Evolutionary conservation across 768 basidiomycete genomes (phyloP).

Genomic region (Pleurotus tuber-regium): DNA sequence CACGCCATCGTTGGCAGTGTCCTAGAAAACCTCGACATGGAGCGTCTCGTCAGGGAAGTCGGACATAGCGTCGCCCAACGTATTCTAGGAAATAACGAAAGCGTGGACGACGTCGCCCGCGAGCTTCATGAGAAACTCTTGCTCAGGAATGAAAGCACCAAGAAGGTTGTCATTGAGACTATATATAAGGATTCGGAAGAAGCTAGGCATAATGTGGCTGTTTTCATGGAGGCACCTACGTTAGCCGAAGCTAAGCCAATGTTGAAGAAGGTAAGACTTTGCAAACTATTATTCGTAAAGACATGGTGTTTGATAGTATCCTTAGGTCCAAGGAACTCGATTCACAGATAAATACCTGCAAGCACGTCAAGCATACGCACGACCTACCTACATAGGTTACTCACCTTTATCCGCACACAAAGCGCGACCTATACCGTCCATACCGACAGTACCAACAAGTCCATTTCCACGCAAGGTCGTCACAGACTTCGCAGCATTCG

Average conservation of each 20-base stretch:
- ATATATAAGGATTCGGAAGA: slow-evolving; percentile 93
- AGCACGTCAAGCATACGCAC: slow-evolving; percentile 57
- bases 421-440: slow-evolving; percentile 9
- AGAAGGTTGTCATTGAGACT: slow-evolving; percentile 93
- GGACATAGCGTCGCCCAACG: slow-evolving; percentile 91
- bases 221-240: slow-evolving; percentile 73
- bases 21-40: slow-evolving; percentile 98
- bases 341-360: slow-evolving; percentile 96
- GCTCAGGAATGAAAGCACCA: slow-evolving; percentile 93
- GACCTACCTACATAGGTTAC: slow-evolving; percentile 51
- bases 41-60: slow-evolving; percentile 91
- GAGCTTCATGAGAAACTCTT: slow-evolving; percentile 91
- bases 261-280: slow-evolving; percentile 74
- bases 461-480: slow-evolving; percentile 88
- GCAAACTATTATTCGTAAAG: no score
- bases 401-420: slow-evolving; percentile 26
- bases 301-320: no score
- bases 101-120: slow-evolving; percentile 93
- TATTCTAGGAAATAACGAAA: slow-evolving; percentile 90
- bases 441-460: slow-evolving; percentile 44
- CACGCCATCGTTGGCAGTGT: slow-evolving; percentile 97
- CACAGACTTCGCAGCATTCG: slow-evolving; percentile 84
- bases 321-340: slow-evolving; percentile 89
- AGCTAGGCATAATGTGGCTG: slow-evolving; percentile 83
- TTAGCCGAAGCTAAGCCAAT: slow-evolving; percentile 72